These are phyloP conservation scores for Lepidium aucheri DNA, from an alignment of 345 rosid genomes.

Conservation along the genomic window DNA sequence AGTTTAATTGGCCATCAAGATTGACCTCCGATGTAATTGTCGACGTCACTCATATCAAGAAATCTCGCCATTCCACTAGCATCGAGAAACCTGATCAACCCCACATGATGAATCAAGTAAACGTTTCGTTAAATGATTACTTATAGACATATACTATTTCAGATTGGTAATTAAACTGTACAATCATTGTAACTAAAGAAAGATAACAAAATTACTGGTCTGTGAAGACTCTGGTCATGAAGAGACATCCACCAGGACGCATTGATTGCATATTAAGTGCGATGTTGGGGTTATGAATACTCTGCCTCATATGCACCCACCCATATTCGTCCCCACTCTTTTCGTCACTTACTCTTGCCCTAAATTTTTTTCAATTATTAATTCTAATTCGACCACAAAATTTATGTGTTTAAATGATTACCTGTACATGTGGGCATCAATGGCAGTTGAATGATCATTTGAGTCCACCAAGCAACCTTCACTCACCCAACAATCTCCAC, in stretches of 20 bases:
- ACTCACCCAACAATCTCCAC: slow-evolving; percentile 92
- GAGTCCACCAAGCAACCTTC: slow-evolving; percentile 91
- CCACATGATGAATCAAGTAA: not conserved
- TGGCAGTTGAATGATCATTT: slow-evolving; percentile 54
- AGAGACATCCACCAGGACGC: slow-evolving; percentile 53
- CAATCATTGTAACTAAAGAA: not conserved
- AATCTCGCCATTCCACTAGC: slow-evolving; percentile 52
- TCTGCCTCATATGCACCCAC: slow-evolving; percentile 84
- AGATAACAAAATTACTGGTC: slow-evolving; percentile 32
- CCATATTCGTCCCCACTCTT: slow-evolving; percentile 55
- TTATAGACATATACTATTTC: not conserved
- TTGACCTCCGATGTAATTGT: slow-evolving; percentile 32
- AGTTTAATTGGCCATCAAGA: slow-evolving; percentile 5
- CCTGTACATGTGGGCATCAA: slow-evolving; percentile 96
- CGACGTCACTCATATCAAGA: slow-evolving; percentile 54
- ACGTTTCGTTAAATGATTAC: not conserved
- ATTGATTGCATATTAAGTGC: slow-evolving; percentile 78
- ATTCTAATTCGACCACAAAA: no score
- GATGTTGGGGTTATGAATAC: slow-evolving; percentile 85
- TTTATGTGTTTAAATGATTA: not conserved
- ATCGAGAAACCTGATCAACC: slow-evolving; percentile 50
- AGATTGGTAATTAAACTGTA: not conserved
- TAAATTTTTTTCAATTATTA: slow-evolving; percentile 17
- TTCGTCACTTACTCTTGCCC: slow-evolving; percentile 57
- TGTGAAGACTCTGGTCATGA: slow-evolving; percentile 42